Evolutionary conservation across 2,329 filamentous ascomycete species (phyloP).

Genomic region (Pyricularia sp.): DNA sequence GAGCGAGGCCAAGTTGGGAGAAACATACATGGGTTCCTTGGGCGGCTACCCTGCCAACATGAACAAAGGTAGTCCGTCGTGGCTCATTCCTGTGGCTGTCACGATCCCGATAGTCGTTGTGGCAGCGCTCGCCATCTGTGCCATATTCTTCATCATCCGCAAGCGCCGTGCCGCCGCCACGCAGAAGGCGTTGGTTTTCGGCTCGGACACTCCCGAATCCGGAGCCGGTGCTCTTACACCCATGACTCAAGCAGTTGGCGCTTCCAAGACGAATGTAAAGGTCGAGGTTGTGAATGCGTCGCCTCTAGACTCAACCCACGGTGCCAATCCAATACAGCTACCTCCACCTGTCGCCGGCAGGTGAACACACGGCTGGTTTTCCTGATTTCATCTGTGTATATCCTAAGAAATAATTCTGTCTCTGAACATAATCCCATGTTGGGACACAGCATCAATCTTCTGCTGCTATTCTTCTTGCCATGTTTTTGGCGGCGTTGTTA

Average conservation of each 20-base stretch:
- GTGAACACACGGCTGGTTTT: not conserved
- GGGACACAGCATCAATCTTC: not conserved
- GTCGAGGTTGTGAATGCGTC: not conserved
- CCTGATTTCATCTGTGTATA: not conserved
- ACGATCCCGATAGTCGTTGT: not conserved
- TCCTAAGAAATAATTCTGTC: not conserved
- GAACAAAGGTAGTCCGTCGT: not conserved
- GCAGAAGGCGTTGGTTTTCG: too few relatives aligned
- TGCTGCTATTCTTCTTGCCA: not conserved
- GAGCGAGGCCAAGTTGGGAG: conserved; percentile 9
- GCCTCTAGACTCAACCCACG: not conserved
- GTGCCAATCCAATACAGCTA: not conserved
- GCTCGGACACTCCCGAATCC: not conserved
- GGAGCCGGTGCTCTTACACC: not conserved
- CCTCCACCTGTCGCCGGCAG: not conserved
- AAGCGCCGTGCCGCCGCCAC: not conserved
- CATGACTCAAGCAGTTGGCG: not conserved
- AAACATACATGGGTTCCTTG: not conserved
- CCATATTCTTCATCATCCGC: not conserved
- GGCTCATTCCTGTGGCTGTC: not conserved
- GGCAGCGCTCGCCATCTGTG: not conserved
- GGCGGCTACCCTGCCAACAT: not conserved
- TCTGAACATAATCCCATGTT: not conserved
- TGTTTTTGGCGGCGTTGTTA: not conserved
- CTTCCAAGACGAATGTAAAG: not conserved